A percentile compares a stretch with the other conserved stretches of the same genome.
Evolutionary conservation across 78 protist species (phyloP).

Genomic region (Dictyostelium brefeldianum): DNA sequence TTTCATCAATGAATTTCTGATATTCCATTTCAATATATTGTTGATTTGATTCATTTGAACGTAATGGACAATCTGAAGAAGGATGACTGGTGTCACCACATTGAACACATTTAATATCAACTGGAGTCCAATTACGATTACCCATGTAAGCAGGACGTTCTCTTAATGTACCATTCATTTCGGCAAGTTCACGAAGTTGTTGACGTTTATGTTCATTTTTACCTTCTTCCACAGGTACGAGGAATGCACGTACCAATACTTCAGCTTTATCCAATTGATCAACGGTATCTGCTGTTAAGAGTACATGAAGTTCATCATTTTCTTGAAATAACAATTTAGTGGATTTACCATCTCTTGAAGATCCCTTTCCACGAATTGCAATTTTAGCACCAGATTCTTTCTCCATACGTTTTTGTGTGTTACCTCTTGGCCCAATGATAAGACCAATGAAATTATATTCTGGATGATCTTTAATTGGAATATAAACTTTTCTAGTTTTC

Average conservation of each 20-base stretch:
- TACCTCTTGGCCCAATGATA: slow-evolving; percentile 92
- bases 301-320: slow-evolving; percentile 92
- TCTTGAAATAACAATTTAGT: slow-evolving; percentile 51
- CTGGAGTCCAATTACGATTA: slow-evolving; percentile 48
- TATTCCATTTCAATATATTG: slow-evolving; percentile 60
- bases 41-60: slow-evolving; percentile 48
- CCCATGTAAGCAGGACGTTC: slow-evolving; percentile 77
- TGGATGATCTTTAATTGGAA: slow-evolving; percentile 93
- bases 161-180: slow-evolving; percentile 94
- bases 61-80: slow-evolving; percentile 85
- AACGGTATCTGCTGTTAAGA: slow-evolving; percentile 84
- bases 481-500: slow-evolving; percentile 85
- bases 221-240: slow-evolving; percentile 89
- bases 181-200: slow-evolving; percentile 94
- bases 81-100: slow-evolving; percentile 87
- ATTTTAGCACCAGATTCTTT: slow-evolving; percentile 91
- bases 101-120: slow-evolving; percentile 76
- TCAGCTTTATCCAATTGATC: slow-evolving; percentile 86
- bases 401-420: slow-evolving; percentile 94
- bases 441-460: slow-evolving; percentile 92
- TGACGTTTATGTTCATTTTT: slow-evolving; percentile 92
- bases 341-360: slow-evolving; percentile 91
- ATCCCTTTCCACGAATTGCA: slow-evolving; percentile 94
- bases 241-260: slow-evolving; percentile 69
- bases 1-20: slow-evolving; percentile 56